phyloP scores from a whole-genome alignment of 495 filamentous ascomycete genomes.

The Umbilicaria muhlenbergii region DNA sequence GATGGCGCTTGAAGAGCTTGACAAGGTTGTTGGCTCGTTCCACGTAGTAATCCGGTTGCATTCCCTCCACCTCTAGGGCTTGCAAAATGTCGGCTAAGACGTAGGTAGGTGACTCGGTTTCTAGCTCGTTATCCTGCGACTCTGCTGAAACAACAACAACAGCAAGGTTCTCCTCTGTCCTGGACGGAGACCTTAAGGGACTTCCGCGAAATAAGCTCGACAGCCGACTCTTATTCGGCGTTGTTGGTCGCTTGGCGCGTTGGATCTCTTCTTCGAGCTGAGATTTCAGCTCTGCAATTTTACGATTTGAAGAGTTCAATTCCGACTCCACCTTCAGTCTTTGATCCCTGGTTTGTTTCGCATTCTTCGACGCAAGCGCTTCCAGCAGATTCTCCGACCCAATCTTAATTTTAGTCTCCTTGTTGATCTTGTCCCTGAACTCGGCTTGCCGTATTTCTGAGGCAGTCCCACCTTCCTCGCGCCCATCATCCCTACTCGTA shows the following conservation, averaged over 20 bases:
- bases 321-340: constrained; percentile 76
- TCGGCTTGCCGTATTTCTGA: constrained; percentile 61
- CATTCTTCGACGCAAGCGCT: constrained; percentile 83
- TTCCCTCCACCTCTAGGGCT: constrained; percentile 69
- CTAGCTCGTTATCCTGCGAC: constrained; percentile 34
- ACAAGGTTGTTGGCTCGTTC: constrained; percentile 79
- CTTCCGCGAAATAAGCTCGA: constrained; percentile 52
- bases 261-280: constrained; percentile 63
- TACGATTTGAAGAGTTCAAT: constrained; percentile 76
- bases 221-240: constrained; percentile 51
- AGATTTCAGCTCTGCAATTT: constrained; percentile 66
- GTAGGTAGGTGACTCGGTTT: constrained; percentile 79
- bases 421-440: constrained; percentile 68
- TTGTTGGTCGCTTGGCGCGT: constrained; percentile 47
- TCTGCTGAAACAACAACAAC: constrained; percentile 19
- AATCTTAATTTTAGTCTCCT: constrained; percentile 92
- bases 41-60: constrained; percentile 90
- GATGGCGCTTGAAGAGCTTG: constrained; percentile 81
- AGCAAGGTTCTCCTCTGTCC: constrained; percentile 24
- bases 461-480: constrained; percentile 37
- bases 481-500: constrained; percentile 40
- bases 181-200: constrained; percentile 49
- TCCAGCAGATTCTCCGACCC: constrained; percentile 96
- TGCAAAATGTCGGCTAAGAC: constrained; percentile 78
- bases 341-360: constrained; percentile 90